Conservation (phyloP, 2,329 filamentous ascomycete genomes). For the Aspergillus neoniger region DNA sequence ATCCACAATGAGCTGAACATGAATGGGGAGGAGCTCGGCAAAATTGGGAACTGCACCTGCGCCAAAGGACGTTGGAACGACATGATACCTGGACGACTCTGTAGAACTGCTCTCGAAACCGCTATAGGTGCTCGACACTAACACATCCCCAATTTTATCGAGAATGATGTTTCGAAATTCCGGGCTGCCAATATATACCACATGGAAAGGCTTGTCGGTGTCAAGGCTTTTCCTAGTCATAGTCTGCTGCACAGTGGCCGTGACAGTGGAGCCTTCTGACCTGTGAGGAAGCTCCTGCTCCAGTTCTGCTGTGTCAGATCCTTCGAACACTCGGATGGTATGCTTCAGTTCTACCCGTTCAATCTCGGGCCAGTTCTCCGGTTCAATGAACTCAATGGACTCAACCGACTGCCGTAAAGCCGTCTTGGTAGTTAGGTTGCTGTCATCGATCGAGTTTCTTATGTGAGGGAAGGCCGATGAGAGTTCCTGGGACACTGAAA, state of each 20-base stretch:
- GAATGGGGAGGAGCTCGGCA: slow-evolving; percentile 51
- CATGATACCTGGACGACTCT: slow-evolving; percentile 50
- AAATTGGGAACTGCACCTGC: slow-evolving; percentile 48
- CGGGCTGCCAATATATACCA: slow-evolving; percentile 46
- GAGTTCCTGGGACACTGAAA: slow-evolving; percentile 34
- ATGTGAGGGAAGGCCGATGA: slow-evolving; percentile 32
- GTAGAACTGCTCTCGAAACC: slow-evolving; percentile 37
- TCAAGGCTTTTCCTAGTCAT: slow-evolving; percentile 44
- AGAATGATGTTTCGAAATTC: slow-evolving; percentile 45
- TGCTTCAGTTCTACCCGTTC: slow-evolving; percentile 46
- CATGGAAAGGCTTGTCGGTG: slow-evolving; percentile 46
- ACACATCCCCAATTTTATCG: slow-evolving; percentile 51
- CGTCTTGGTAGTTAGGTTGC: slow-evolving; percentile 38
- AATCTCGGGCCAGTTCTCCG: slow-evolving; percentile 41
- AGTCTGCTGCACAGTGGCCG: slow-evolving; percentile 46
- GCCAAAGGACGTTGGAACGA: slow-evolving; percentile 52
- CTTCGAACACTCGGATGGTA: slow-evolving; percentile 42
- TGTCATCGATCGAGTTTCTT: slow-evolving; percentile 36
- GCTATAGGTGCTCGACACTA: slow-evolving; percentile 44
- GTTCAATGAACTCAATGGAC: slow-evolving; percentile 47
- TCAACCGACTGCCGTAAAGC: slow-evolving; percentile 35
- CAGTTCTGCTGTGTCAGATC: slow-evolving; percentile 31
- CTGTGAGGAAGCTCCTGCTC: slow-evolving; percentile 31
- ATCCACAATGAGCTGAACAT: slow-evolving; percentile 51
- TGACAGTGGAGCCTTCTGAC: slow-evolving; percentile 36